Conservation (phyloP, 768 basidiomycete genomes). For the Mycena rosella region DNA sequence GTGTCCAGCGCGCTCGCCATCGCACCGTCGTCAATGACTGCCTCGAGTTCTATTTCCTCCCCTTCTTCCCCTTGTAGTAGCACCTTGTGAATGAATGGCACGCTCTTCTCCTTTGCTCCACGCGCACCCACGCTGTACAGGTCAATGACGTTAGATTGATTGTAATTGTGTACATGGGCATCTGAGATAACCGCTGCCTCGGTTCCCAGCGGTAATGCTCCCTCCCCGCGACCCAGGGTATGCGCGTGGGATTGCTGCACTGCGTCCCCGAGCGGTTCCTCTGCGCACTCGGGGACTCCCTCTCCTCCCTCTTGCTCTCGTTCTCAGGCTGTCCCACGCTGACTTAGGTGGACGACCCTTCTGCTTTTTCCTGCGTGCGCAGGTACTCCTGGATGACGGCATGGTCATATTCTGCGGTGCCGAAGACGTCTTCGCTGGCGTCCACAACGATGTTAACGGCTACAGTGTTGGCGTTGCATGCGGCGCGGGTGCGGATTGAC, state of each 20-base stretch:
- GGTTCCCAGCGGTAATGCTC: conserved; percentile 5
- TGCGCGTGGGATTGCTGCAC: conserved; percentile 10
- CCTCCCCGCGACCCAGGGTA: conserved; percentile 14
- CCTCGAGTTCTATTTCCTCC: neutral
- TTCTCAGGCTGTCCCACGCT: conserved; percentile 4
- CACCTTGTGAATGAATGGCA: conserved; percentile 16
- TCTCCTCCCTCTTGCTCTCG: neutral
- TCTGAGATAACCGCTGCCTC: conserved; percentile 14
- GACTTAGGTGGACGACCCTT: conserved; percentile 23
- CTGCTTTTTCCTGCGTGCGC: conserved; percentile 22
- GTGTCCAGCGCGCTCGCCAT: conserved; percentile 26
- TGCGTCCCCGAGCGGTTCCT: conserved; percentile 25
- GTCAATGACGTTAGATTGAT: conserved; percentile 19
- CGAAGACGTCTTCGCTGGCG: conserved; percentile 15
- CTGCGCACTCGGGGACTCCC: conserved; percentile 26
- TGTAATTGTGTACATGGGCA: neutral
- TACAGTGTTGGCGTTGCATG: neutral
- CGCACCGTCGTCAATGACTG: conserved; percentile 32
- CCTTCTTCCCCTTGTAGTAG: neutral
- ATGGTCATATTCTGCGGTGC: conserved; percentile 11
- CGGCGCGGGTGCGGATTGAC: conserved; percentile 4
- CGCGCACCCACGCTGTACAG: conserved; percentile 18
- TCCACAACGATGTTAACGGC: conserved; percentile 2
- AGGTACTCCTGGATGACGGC: conserved; percentile 15
- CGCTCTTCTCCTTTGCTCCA: too few species aligned